Evolutionary conservation across 2,329 filamentous ascomycete species (phyloP), one percentile per base, ranked within the genome.

Genomic region (Colletotrichum camelliae): DNA sequence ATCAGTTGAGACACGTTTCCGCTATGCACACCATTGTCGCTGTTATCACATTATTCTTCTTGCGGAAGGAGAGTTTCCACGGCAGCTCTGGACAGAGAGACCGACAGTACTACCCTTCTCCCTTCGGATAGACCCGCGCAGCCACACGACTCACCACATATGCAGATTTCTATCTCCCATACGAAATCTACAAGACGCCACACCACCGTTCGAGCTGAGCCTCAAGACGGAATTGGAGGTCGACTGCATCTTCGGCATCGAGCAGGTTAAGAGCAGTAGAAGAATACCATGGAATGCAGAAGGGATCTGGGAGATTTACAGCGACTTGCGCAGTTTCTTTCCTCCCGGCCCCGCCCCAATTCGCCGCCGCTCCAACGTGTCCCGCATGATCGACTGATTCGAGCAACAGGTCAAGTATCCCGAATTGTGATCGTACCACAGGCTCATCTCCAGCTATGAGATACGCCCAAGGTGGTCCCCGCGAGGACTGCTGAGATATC

Each of bases 21-120:
- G 37, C 16, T 39, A 4, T 18, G 18, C 1, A 4, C 1, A 10
- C 4, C 16, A 10, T 39, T 16, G 4, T 3, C 1, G 0, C 1
- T 7, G 16, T 18, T 39, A 16, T 39, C 2, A 16, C 37, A 15
- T 39, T 39, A n/a, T n/a, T n/a, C 15, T 16, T 37, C 37, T 39
- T 39, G 1, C 16, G 8, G 9, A 18, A 18, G 0, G 16, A 9
- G 4, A 8, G 37, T 4, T 18, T 18, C 16, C 9, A 2, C 16
- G 18, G 37, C 37, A 39, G 16, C 16, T 39, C 16, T 39, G 18
- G 4, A 5, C 7, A 18, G 18, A 39, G 4, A 18, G 4, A 39
- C 16, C 16, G 7, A 18, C 37, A 7, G 37, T 18, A 18, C 37
- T 18, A 39, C 37, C 2, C 16, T 18, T 39, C 16, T 9, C 37